Evolutionary conservation across 371 early-diverging fungal species (phyloP).

Genomic region (Lichtheimia hyalospora): DNA sequence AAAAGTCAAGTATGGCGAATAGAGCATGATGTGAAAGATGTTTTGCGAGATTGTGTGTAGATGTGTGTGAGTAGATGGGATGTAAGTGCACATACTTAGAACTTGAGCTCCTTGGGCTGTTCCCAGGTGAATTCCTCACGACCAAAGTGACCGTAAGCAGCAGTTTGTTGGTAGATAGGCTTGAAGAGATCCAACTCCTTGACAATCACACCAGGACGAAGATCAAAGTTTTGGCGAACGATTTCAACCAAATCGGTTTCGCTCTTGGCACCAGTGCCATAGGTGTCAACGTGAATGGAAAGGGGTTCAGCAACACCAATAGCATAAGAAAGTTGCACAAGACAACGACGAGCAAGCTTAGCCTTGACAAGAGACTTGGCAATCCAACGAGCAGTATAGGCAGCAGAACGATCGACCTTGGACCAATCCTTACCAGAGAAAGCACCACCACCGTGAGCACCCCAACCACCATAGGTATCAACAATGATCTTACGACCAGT

Average conservation of each 20-base stretch:
- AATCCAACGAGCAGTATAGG: constrained; percentile 99
- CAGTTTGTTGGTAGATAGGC: constrained; percentile 97
- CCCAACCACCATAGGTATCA: constrained; percentile 94
- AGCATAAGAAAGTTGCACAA: constrained; percentile 99
- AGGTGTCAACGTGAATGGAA: constrained; percentile 97
- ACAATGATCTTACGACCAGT: constrained; percentile 99
- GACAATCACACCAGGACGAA: constrained; percentile 98
- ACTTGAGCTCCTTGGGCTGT: constrained; percentile 86
- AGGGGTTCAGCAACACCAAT: constrained; percentile 99
- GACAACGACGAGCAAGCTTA: constrained; percentile 90
- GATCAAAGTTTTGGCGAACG: constrained; percentile 97
- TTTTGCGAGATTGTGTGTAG: neutral
- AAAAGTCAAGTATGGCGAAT: constrained; percentile 1
- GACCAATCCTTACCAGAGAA: constrained; percentile 99
- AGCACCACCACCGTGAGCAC: constrained; percentile 99
- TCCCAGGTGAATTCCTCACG: constrained; percentile 97
- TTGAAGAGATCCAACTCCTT: constrained; percentile 96
- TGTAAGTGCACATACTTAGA: constrained; percentile 44
- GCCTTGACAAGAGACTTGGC: constrained; percentile 96
- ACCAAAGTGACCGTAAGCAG: constrained; percentile 99
- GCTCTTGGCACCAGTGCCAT: constrained; percentile 91
- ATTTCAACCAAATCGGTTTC: constrained; percentile 91
- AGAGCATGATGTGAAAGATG: constrained; percentile 6
- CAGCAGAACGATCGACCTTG: constrained; percentile 99
- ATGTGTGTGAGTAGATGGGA: too few species aligned